Percentiles rank a stretch among this genome's conserved stretches.
Evolutionary conservation across 176 grass and related monocot species (phyloP).

Genomic region (Miscanthus lutarioriparius): DNA sequence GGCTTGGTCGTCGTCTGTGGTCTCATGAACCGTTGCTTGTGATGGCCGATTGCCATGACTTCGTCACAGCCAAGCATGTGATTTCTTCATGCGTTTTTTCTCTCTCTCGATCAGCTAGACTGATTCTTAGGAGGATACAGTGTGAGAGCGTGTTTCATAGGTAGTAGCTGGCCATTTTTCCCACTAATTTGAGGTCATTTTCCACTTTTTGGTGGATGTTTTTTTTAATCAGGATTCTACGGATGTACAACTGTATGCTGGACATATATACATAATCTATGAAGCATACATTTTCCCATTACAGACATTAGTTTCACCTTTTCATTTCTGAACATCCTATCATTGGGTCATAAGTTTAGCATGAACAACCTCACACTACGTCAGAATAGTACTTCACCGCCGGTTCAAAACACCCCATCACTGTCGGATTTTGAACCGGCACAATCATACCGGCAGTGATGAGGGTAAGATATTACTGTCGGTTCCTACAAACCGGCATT

Average conservation of each 20-base stretch:
- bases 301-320: background rate
- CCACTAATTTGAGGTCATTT: background rate
- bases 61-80: background rate
- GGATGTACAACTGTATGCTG: background rate
- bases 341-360: background rate
- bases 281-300: background rate
- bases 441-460: too few species aligned
- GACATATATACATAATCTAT: background rate
- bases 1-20: conserved; percentile 64
- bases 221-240: background rate
- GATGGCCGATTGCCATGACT: background rate
- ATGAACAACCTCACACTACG: background rate
- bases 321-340: background rate
- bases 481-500: too few species aligned
- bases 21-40: conserved; percentile 53
- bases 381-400: too few species aligned
- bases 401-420: too few species aligned
- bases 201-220: background rate
- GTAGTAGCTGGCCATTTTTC: background rate
- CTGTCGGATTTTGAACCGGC: too few species aligned
- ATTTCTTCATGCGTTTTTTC: background rate
- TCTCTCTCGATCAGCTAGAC: background rate
- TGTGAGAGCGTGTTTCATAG: background rate
- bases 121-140: background rate
- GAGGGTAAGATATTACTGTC: too few species aligned